Evolutionary conservation across 495 filamentous ascomycete genomes (phyloP).

Genomic region (Aspergillus steynii): DNA sequence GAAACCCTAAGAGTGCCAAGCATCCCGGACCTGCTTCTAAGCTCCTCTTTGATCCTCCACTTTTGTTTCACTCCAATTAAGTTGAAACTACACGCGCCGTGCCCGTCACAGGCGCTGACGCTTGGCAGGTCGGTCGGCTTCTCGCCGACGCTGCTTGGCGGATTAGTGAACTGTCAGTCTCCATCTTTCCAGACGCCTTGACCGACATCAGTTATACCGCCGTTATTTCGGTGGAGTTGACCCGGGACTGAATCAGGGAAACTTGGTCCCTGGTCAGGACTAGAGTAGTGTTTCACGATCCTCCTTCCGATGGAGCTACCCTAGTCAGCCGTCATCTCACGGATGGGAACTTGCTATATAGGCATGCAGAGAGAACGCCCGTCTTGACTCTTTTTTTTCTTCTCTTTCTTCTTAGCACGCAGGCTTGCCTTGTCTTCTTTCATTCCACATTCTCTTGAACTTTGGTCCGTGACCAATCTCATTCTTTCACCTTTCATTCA

Average conservation of each 20-base stretch:
- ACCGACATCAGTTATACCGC: background rate
- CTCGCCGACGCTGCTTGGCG: constrained; percentile 1
- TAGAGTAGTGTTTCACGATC: constrained; percentile 16
- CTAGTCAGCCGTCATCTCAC: background rate
- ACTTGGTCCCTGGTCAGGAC: constrained; percentile 1
- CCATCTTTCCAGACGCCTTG: background rate
- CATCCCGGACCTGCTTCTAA: constrained; percentile 18
- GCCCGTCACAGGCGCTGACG: constrained; percentile 5
- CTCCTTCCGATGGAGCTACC: constrained; percentile 11
- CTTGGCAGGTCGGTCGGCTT: constrained; percentile 5
- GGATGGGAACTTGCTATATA: constrained; percentile 5
- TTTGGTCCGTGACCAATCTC: constrained; percentile 39
- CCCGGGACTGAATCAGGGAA: background rate
- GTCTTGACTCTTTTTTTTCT: constrained; percentile 17
- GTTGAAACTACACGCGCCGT: constrained; percentile 18
- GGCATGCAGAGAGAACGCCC: constrained; percentile 14
- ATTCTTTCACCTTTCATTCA: constrained; percentile 19
- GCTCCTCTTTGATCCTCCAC: constrained; percentile 3
- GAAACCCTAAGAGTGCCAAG: constrained; percentile 26
- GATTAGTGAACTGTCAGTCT: constrained; percentile 9
- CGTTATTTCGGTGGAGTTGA: constrained; percentile 8
- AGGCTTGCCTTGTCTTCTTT: constrained; percentile 21
- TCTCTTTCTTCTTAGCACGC: constrained; percentile 19
- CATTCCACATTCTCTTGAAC: constrained; percentile 29
- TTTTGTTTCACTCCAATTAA: constrained; percentile 24